A percentile compares a stretch with the other conserved stretches of the same genome.
Conservation (phyloP, 768 basidiomycete genomes). For the Lentinus tigrinus region DNA sequence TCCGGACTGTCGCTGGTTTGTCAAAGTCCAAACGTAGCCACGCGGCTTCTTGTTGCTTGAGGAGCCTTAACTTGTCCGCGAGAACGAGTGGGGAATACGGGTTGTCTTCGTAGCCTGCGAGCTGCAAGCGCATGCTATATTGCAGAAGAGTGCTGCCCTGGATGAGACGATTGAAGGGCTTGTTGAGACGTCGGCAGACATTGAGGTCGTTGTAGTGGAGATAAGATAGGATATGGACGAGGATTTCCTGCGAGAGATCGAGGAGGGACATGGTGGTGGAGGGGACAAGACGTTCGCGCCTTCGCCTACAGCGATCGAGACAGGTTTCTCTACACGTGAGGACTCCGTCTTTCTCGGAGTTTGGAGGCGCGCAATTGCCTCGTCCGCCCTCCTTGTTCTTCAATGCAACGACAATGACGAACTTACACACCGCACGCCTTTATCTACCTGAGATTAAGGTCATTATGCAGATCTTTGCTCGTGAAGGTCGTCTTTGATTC, state of each 20-base stretch:
- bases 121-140: slow-evolving; percentile 18
- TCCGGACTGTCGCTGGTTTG: slow-evolving; percentile 3
- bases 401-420: too few species aligned
- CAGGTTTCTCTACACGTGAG: too few species aligned
- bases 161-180: slow-evolving; percentile 14
- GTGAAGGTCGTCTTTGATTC: too few species aligned
- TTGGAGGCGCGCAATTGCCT: too few species aligned
- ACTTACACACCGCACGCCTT: too few species aligned
- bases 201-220: slow-evolving; percentile 17
- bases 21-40: slow-evolving; percentile 18
- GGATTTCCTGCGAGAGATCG: slow-evolving; percentile 19
- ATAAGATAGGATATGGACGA: slow-evolving; percentile 20
- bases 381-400: too few species aligned
- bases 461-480: too few species aligned
- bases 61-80: slow-evolving; percentile 14
- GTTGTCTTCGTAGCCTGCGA: slow-evolving; percentile 17
- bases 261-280: slow-evolving; percentile 11
- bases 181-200: slow-evolving; percentile 7
- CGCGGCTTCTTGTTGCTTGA: slow-evolving; percentile 9
- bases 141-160: slow-evolving; percentile 13
- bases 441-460: too few species aligned
- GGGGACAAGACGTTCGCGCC: too few species aligned
- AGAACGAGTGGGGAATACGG: slow-evolving; percentile 8
- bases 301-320: too few species aligned
- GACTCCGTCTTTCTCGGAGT: too few species aligned